Evolutionary conservation across 2,329 filamentous ascomycete species (phyloP).

Genomic region (Colletotrichum spaethianum): DNA sequence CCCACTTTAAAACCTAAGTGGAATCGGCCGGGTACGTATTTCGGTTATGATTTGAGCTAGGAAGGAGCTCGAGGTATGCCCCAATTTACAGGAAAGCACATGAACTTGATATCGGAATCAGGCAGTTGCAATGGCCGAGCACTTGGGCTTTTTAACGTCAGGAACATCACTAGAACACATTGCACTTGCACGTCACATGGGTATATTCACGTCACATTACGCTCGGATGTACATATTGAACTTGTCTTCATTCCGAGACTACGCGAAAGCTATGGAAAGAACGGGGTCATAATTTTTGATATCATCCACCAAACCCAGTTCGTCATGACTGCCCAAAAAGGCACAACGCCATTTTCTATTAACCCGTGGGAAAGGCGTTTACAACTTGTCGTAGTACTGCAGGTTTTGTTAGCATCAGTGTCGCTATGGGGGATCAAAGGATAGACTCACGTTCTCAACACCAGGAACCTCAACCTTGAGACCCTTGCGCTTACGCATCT

Average conservation of each 20-base stretch:
- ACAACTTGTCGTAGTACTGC: constrained; percentile 99
- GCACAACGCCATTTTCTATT: constrained; percentile 63
- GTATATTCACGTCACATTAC: background rate
- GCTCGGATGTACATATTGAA: constrained; percentile 29
- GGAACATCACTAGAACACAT: too few relatives aligned
- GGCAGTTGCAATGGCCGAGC: background rate
- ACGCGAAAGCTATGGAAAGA: constrained; percentile 42
- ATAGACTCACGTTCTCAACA: constrained; percentile 89
- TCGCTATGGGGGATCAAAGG: background rate
- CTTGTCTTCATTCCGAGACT: constrained; percentile 41
- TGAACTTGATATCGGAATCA: too few relatives aligned
- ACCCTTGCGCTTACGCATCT: constrained; percentile 99
- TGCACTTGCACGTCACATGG: background rate
- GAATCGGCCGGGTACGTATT: constrained; percentile 14
- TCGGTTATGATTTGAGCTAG: background rate
- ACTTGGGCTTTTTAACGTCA: too few relatives aligned
- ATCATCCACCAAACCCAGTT: constrained; percentile 54
- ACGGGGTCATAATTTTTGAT: constrained; percentile 46
- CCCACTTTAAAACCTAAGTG: constrained; percentile 40
- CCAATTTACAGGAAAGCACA: too few relatives aligned
- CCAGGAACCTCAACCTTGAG: constrained; percentile 95
- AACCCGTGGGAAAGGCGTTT: constrained; percentile 66
- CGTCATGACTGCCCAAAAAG: constrained; percentile 58
- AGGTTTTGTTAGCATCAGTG: constrained; percentile 46
- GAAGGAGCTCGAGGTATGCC: background rate